phyloP scores from a whole-genome alignment of 169 alveolate genomes.

The Eimeria falciformis region DNA sequence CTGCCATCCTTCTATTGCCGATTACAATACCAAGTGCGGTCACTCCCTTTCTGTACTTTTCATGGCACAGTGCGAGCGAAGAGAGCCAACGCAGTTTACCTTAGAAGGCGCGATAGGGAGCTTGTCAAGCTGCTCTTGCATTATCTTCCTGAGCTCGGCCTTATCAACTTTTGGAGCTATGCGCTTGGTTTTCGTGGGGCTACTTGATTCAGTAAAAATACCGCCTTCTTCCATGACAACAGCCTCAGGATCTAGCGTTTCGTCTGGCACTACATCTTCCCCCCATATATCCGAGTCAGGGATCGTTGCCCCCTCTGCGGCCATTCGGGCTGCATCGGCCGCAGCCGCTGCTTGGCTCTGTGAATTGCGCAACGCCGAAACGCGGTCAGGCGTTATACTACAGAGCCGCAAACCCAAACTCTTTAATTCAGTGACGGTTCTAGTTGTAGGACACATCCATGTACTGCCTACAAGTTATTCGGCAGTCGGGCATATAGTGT shows the following conservation, averaged over 20 bases:
- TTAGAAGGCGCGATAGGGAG: slow-evolving; percentile 71
- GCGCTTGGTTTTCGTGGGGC: slow-evolving; percentile 17
- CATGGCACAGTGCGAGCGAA: too few relatives aligned
- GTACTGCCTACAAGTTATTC: too few relatives aligned
- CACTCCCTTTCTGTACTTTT: too few relatives aligned
- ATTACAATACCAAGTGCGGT: too few relatives aligned
- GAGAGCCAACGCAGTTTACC: slow-evolving; percentile 31
- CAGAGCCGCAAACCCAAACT: too few relatives aligned
- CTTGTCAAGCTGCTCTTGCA: slow-evolving; percentile 63
- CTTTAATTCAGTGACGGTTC: too few relatives aligned
- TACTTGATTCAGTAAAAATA: neutral
- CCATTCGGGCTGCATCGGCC: slow-evolving; percentile 65
- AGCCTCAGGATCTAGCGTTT: slow-evolving; percentile 55
- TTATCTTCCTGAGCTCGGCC: slow-evolving; percentile 43
- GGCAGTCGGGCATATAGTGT: too few relatives aligned
- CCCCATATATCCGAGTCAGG: slow-evolving; percentile 74
- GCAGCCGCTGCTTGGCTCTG: slow-evolving; percentile 66
- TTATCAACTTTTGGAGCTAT: slow-evolving; percentile 57
- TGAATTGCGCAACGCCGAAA: neutral
- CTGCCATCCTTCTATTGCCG: too few relatives aligned
- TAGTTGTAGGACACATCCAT: too few relatives aligned
- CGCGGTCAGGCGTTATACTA: too few relatives aligned
- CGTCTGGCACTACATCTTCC: slow-evolving; percentile 67
- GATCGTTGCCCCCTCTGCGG: slow-evolving; percentile 58
- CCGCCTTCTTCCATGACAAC: slow-evolving; percentile 44